These are phyloP conservation scores for Lanzia echinophila DNA, from an alignment of 2,329 filamentous ascomycete species.

Conservation along the genomic window DNA sequence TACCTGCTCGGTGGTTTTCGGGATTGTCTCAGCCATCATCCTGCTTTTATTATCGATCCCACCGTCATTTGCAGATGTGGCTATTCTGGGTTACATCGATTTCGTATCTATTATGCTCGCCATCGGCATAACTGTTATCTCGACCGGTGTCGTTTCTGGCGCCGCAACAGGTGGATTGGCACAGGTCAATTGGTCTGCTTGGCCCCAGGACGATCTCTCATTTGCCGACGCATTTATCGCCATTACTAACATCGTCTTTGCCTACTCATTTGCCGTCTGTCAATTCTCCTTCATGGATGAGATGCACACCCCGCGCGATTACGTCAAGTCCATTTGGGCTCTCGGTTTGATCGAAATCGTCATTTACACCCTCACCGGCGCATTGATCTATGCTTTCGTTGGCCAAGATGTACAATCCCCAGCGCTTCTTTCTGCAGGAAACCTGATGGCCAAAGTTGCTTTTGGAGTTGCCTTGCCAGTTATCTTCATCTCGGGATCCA, in stretches of 20 bases:
- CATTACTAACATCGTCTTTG: constrained; percentile 53
- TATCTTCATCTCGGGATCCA: constrained; percentile 56
- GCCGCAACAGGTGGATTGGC: background rate
- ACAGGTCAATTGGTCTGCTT: constrained; percentile 19
- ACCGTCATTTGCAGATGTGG: constrained; percentile 50
- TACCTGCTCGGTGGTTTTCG: background rate
- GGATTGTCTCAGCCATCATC: constrained; percentile 24
- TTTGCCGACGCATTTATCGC: constrained; percentile 43
- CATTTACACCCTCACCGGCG: constrained; percentile 51
- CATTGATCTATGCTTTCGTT: constrained; percentile 54
- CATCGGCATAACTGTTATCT: constrained; percentile 28
- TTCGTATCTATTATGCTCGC: no score
- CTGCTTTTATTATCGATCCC: constrained; percentile 48
- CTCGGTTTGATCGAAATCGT: constrained; percentile 45
- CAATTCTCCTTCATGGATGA: constrained; percentile 24
- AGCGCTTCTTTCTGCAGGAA: constrained; percentile 49
- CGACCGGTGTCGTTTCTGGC: background rate
- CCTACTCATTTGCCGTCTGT: constrained; percentile 35
- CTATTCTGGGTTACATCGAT: constrained; percentile 33
- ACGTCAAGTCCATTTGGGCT: constrained; percentile 36
- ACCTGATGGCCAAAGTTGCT: constrained; percentile 47
- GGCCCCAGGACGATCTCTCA: constrained; percentile 28
- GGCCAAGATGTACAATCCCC: constrained; percentile 50
- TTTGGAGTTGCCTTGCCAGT: constrained; percentile 55
- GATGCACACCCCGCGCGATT: constrained; percentile 32